Percentiles rank a stretch among this genome's conserved stretches.
These are phyloP conservation scores for Mortierella sp. DNA, from an alignment of 371 early-diverging fungal genomes.

Conservation along the genomic window DNA sequence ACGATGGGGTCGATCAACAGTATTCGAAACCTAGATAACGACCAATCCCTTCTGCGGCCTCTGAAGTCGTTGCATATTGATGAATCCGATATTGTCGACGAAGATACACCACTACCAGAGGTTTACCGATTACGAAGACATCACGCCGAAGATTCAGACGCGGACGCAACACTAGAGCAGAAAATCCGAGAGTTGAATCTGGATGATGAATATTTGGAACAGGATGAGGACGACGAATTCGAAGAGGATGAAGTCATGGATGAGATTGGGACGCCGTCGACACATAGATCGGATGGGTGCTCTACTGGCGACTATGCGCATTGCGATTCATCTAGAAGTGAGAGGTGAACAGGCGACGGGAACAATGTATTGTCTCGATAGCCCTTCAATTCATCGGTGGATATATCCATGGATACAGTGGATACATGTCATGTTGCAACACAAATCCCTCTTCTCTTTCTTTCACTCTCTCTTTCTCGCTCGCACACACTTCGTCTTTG, in stretches of 20 bases:
- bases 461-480: no score
- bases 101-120: constrained; percentile 10
- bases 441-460: no score
- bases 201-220: background rate
- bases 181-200: background rate
- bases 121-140: constrained; percentile 28
- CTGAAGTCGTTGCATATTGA: constrained; percentile 20
- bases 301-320: no score
- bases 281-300: no score
- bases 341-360: no score
- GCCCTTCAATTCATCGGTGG: no score
- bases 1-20: constrained; percentile 42
- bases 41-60: constrained; percentile 15
- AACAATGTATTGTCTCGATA: no score
- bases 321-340: no score
- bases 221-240: constrained; percentile 1
- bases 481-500: no score
- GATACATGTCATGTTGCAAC: no score
- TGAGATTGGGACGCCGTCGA: no score
- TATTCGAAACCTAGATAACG: constrained; percentile 37
- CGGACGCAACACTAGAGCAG: constrained; percentile 1
- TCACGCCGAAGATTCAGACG: constrained; percentile 1
- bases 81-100: constrained; percentile 14
- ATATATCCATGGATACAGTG: no score
- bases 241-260: background rate